phyloP scores from a whole-genome alignment of 2,329 filamentous ascomycete species.

The Pseudogymnoascus sp. region DNA sequence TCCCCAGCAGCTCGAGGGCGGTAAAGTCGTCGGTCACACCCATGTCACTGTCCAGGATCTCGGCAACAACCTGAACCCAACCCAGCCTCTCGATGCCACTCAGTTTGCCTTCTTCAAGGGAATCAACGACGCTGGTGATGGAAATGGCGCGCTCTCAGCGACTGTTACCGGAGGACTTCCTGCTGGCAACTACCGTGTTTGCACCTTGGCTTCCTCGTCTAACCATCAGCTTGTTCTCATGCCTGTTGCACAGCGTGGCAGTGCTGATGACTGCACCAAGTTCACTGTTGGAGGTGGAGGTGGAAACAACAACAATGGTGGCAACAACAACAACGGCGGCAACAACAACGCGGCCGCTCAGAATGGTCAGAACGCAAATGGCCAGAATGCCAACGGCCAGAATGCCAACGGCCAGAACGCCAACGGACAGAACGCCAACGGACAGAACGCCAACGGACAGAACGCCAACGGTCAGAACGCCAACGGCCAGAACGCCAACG shows the following conservation, averaged over 20 bases:
- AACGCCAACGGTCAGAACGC: neutral
- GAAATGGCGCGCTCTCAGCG: constrained; percentile 31
- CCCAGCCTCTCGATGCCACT: constrained; percentile 24
- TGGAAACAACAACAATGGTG: constrained; percentile 16
- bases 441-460: neutral
- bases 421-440: neutral
- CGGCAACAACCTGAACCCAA: constrained; percentile 27
- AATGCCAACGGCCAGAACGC: neutral
- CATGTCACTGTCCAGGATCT: constrained; percentile 33
- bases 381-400: neutral
- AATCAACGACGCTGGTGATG: constrained; percentile 33
- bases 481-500: neutral
- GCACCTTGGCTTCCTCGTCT: constrained; percentile 34
- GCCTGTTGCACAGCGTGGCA: constrained; percentile 37
- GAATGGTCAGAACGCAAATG: constrained; percentile 1
- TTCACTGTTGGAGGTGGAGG: constrained; percentile 29
- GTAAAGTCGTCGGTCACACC: constrained; percentile 31
- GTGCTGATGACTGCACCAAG: constrained; percentile 37
- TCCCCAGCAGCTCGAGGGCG: constrained; percentile 28
- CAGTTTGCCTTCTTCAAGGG: constrained; percentile 35
- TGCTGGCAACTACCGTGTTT: constrained; percentile 36
- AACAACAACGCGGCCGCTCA: constrained; percentile 16
- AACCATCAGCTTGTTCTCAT: constrained; percentile 38
- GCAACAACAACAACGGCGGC: constrained; percentile 19
- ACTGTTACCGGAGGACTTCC: constrained; percentile 33